Conservation (phyloP, 2,329 filamentous ascomycete genomes). For the Cryphonectria nitschkei region DNA sequence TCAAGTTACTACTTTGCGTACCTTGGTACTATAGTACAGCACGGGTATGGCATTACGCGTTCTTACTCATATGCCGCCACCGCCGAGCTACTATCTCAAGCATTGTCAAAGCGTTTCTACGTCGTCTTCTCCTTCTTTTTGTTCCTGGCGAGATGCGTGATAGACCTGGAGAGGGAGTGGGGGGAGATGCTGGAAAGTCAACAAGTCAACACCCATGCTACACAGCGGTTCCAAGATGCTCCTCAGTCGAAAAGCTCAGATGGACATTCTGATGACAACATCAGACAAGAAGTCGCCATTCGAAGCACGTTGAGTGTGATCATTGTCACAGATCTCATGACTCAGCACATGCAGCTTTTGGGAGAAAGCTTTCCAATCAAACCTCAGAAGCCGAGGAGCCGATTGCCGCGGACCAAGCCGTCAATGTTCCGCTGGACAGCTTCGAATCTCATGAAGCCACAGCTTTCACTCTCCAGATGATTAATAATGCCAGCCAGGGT, state of each 20-base stretch:
- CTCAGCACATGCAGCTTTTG: background rate
- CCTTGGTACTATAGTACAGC: no score
- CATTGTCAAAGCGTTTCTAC: background rate
- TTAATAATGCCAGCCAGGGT: conserved; percentile 45
- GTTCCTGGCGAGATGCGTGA: no score
- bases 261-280: background rate
- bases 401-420: conserved; percentile 31
- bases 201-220: no score
- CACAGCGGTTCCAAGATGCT: background rate
- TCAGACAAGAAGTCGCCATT: background rate
- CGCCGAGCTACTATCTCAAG: background rate
- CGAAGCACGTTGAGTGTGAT: background rate
- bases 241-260: background rate
- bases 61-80: background rate
- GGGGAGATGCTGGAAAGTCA: no score
- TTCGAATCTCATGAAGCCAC: conserved; percentile 44
- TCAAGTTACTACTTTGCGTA: no score
- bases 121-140: no score
- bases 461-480: conserved; percentile 50
- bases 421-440: conserved; percentile 38
- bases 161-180: no score
- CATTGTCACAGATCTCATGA: background rate
- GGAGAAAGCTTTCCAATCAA: background rate
- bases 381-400: background rate
- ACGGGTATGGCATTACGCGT: no score